These are phyloP conservation scores for Talaromyces verruculosus DNA, from an alignment of 2,329 filamentous ascomycete genomes.

Conservation along the genomic window DNA sequence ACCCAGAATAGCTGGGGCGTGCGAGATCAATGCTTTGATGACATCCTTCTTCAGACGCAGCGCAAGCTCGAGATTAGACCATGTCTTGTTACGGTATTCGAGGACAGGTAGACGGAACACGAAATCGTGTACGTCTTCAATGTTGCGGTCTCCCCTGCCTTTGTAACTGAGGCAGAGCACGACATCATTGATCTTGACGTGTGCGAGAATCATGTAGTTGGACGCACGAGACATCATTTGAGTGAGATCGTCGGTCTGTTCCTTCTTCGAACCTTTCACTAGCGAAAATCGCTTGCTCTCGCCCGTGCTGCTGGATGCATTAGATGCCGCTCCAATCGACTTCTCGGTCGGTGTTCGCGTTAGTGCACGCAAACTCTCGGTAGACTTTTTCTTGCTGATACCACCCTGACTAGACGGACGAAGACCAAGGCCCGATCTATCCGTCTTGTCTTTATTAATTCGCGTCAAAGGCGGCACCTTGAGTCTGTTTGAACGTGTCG, in stretches of 20 bases:
- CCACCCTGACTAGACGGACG: constrained; percentile 27
- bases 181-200: constrained; percentile 92
- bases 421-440: constrained; percentile 19
- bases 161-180: constrained; percentile 96
- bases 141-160: constrained; percentile 89
- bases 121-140: constrained; percentile 96
- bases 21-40: constrained; percentile 88
- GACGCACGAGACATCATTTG: constrained; percentile 96
- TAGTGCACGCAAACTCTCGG: constrained; percentile 43
- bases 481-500: constrained; percentile 33
- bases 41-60: constrained; percentile 92
- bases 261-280: constrained; percentile 54
- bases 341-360: constrained; percentile 39
- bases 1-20: constrained; percentile 92
- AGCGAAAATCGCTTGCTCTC: constrained; percentile 52
- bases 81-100: constrained; percentile 98
- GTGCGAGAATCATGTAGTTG: constrained; percentile 95
- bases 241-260: constrained; percentile 81
- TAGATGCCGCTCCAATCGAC: constrained; percentile 35
- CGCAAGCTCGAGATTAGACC: constrained; percentile 94
- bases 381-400: constrained; percentile 42
- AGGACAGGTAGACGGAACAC: constrained; percentile 93
- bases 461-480: constrained; percentile 39
- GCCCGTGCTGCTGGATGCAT: constrained; percentile 26
- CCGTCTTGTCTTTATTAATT: constrained; percentile 31